Evolutionary conservation across 2,329 filamentous ascomycete species (phyloP), one percentile per base, ranked within the genome.

Genomic region (Drechslerella stenobrocha): DNA sequence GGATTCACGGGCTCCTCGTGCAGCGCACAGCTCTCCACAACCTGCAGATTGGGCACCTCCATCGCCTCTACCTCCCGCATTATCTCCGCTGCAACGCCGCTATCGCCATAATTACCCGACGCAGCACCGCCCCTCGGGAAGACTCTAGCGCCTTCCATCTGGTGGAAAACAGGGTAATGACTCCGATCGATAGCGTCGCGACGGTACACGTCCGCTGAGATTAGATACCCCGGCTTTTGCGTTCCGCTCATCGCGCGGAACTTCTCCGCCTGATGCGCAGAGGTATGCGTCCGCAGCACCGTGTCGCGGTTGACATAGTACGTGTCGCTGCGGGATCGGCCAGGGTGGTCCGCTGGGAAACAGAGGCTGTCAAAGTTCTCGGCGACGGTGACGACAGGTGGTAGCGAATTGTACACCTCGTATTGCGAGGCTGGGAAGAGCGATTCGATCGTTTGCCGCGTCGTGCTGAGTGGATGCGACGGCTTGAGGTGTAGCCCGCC

Each of bases 281-380:
- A 93, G 1, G 92, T 97, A 76, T 98, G 93, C 0, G 93, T 98
- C 59, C 93, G 84, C 40, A 98, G 79, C 1, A 98, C 85, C 0
- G 88, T 95, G 52, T 84, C 78, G 71, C 86, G 80, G 78, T 96
- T 96, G 74, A 98, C 78, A 77, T 98, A 98, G 80, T 97, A 98
- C 0, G 93, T 97, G 77, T 98, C 93, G 11, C 89, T 92, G 72
- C 84, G 84, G 71, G 84, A 88, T 51, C 93, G 87, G 65, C 93
- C 93, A 2, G 90, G 88, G 74, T 98, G 93, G 75, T 96, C 88
- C 4, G 81, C 74, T 0, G 91, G 87, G 75, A 98, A 97, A 44
- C 91, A 91, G 5, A 98, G 80, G n/a, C 91, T 93, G 77, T 98
- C 93, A 75, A 98, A 98, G 76, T 98, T 98, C 75, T 96, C 88